phyloP scores from a whole-genome alignment of 352 stramenopile species.

The Globisporangium radiosum region DNA sequence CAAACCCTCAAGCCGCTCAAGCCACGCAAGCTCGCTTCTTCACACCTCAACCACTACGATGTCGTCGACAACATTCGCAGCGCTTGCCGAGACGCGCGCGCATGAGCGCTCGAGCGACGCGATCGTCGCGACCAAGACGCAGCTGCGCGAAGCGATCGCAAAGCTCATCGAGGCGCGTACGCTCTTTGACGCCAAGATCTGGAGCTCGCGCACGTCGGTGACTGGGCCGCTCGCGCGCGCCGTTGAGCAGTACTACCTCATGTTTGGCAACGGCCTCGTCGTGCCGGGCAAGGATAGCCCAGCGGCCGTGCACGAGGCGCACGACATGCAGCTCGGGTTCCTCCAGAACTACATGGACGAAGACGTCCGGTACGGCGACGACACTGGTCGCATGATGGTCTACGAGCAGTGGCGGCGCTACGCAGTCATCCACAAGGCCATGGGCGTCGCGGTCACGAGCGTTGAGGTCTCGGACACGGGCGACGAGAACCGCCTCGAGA shows the following conservation, averaged over 20 bases:
- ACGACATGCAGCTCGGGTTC: constrained; percentile 23
- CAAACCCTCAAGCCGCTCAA: background rate
- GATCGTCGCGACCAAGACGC: constrained; percentile 4
- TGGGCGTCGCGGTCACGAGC: constrained; percentile 11
- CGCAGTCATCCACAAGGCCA: constrained; percentile 13
- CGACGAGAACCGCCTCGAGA: constrained; percentile 6
- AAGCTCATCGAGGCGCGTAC: constrained; percentile 9
- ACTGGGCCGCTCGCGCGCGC: constrained; percentile 6
- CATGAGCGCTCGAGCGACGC: constrained; percentile 7
- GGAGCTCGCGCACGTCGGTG: constrained; percentile 12
- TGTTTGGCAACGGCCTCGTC: constrained; percentile 13
- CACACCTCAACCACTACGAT: background rate
- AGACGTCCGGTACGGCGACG: constrained; percentile 29
- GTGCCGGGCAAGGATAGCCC: constrained; percentile 2
- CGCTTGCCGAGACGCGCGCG: constrained; percentile 10
- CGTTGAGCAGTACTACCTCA: constrained; percentile 16
- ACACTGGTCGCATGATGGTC: constrained; percentile 7
- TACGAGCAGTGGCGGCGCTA: constrained; percentile 21
- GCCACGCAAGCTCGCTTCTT: background rate
- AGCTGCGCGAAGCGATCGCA: constrained; percentile 10
- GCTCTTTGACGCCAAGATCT: constrained; percentile 14
- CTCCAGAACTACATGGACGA: constrained; percentile 32
- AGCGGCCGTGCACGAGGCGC: constrained; percentile 5
- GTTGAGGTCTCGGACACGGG: constrained; percentile 7
- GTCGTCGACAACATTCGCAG: constrained; percentile 2